Conservation (phyloP, 164 flowering plant species). For the Berberis vulgaris region DNA sequence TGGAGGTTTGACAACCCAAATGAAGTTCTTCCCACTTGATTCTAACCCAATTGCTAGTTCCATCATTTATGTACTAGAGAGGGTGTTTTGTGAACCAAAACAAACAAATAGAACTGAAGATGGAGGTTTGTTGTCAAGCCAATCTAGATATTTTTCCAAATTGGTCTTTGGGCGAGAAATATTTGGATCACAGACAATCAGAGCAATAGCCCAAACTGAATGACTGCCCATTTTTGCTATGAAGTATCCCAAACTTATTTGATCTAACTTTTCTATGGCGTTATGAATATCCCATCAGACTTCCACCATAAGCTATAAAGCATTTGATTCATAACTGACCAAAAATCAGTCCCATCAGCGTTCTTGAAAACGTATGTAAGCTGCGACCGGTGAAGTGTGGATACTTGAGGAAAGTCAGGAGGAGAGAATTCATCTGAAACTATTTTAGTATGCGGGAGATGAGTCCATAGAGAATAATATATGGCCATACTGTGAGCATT, state of each 20-base stretch:
- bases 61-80: constrained; percentile 4
- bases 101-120: constrained; percentile 6
- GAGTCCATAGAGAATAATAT: constrained; percentile 2
- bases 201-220: constrained; percentile 3
- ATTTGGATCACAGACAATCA: neutral
- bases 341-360: constrained; percentile 2
- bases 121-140: neutral
- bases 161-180: neutral
- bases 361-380: neutral
- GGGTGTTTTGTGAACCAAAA: constrained; percentile 5
- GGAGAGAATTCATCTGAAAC: neutral
- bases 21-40: constrained; percentile 2
- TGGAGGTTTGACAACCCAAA: constrained; percentile 8
- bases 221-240: neutral
- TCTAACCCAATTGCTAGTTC: constrained; percentile 4
- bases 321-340: neutral
- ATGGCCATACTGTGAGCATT: neutral
- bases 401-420: neutral
- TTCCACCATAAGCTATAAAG: neutral
- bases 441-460: constrained; percentile 3
- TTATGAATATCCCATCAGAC: neutral
- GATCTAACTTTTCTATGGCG: constrained; percentile 4
- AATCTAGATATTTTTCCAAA: neutral
- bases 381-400: constrained; percentile 1
- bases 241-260: constrained; percentile 1